Percentiles rank a stretch among this genome's conserved stretches.
Evolutionary conservation across 1,284 basidiomycete genomes (phyloP).

Genomic region (Ganoderma multipileum): DNA sequence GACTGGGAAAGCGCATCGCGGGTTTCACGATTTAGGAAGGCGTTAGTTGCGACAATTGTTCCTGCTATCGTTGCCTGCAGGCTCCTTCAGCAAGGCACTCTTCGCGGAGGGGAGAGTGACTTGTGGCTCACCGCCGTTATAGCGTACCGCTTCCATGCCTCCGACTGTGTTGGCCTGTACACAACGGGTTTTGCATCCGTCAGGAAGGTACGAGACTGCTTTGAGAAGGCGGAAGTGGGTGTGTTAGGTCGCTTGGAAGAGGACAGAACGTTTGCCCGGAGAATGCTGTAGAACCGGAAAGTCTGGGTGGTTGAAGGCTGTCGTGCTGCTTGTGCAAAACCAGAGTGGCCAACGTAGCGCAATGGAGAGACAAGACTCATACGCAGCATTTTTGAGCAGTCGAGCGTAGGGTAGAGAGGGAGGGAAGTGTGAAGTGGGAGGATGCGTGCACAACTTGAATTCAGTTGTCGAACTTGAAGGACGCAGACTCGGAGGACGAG

Average conservation of each 20-base stretch:
- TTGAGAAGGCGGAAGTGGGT: conserved; percentile 33
- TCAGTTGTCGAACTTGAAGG: too few species aligned
- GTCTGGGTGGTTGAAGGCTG: conserved; percentile 25
- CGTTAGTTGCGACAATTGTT: conserved; percentile 67
- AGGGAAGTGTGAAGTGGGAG: conserved; percentile 8
- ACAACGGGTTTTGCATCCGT: conserved; percentile 52
- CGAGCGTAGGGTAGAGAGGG: conserved; percentile 5
- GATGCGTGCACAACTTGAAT: too few species aligned
- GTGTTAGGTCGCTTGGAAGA: conserved; percentile 35
- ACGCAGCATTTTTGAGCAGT: conserved; percentile 41
- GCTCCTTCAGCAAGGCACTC: not conserved
- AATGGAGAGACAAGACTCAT: conserved; percentile 34
- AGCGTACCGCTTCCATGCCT: conserved; percentile 56
- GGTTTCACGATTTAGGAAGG: conserved; percentile 80
- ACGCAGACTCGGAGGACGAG: not conserved
- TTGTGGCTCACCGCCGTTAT: conserved; percentile 53
- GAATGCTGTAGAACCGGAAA: conserved; percentile 39
- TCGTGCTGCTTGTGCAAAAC: conserved; percentile 25
- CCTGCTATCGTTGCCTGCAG: conserved; percentile 72
- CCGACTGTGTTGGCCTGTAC: conserved; percentile 44
- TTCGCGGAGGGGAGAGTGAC: not conserved
- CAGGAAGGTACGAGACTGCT: conserved; percentile 45
- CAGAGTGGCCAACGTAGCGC: conserved; percentile 35
- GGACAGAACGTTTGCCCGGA: conserved; percentile 42
- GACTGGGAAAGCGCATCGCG: conserved; percentile 65